Percentiles rank a stretch among this genome's conserved stretches.
Evolutionary conservation across 2,329 filamentous ascomycete genomes (phyloP).

Genomic region (Xylariaceae sp.): DNA sequence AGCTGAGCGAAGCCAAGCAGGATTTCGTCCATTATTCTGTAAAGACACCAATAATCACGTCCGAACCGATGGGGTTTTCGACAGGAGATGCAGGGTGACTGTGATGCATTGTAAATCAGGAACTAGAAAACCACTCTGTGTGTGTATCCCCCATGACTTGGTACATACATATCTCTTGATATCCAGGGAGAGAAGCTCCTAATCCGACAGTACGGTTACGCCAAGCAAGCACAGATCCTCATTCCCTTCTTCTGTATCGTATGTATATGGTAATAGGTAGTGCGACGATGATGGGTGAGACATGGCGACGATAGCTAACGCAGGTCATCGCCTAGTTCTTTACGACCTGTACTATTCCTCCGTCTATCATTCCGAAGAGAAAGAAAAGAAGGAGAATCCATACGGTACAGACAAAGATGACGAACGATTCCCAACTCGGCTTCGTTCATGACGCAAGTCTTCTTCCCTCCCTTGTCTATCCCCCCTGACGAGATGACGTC

Average conservation of each 20-base stretch:
- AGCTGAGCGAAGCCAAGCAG: constrained; percentile 11
- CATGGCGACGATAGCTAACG: no score
- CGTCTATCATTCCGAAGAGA: no score
- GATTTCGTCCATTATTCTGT: not conserved
- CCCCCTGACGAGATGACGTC: not conserved
- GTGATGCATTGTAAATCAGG: constrained; percentile 12
- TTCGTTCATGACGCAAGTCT: not conserved
- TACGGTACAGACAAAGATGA: no score
- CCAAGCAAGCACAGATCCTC: constrained; percentile 20
- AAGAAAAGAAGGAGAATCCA: no score
- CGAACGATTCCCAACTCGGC: not conserved
- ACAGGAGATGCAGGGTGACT: no score
- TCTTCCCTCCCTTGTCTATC: no score
- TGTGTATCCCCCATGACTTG: not conserved
- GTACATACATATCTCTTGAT: no score
- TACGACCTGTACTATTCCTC: no score
- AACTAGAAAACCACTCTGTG: not conserved
- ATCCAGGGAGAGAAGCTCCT: not conserved
- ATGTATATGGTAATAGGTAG: not conserved
- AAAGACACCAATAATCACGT: no score
- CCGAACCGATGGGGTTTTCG: no score
- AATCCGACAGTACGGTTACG: constrained; percentile 20
- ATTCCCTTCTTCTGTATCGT: constrained; percentile 4
- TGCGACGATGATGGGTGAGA: no score
- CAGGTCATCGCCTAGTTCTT: no score